These are phyloP conservation scores for Trichoderma atrobrunneum DNA, from an alignment of 2,329 filamentous ascomycete genomes.

Conservation along the genomic window DNA sequence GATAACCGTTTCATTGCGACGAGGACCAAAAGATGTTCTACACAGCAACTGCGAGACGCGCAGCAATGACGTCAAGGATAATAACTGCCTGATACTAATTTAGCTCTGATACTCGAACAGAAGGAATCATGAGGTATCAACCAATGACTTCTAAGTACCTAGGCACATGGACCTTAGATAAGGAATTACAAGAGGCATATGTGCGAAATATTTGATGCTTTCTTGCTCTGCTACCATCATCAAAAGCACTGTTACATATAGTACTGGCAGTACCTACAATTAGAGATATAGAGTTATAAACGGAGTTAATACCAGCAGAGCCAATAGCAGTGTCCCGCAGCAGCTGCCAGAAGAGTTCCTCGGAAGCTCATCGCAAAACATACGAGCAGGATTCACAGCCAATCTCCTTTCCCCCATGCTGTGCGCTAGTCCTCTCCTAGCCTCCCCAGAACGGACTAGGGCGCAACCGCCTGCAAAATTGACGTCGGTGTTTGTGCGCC, in stretches of 20 bases:
- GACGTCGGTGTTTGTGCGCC: slow-evolving; percentile 13
- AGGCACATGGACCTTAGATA: too few species aligned
- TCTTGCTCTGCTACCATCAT: neutral
- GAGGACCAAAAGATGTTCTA: neutral
- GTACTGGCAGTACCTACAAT: neutral
- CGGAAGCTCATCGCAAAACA: neutral
- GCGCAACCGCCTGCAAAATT: neutral
- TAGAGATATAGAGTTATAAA: neutral
- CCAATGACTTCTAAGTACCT: neutral
- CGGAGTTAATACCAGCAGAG: neutral
- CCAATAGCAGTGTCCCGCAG: neutral
- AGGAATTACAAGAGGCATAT: too few species aligned
- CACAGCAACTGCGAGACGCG: neutral
- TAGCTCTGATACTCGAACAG: neutral
- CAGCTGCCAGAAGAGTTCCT: neutral
- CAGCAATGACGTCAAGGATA: neutral
- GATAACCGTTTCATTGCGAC: neutral
- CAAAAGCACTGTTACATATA: neutral
- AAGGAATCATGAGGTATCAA: neutral
- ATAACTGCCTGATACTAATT: neutral
- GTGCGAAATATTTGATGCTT: neutral
- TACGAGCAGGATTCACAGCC: neutral
- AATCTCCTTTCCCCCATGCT: neutral
- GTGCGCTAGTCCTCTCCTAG: neutral
- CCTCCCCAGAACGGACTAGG: neutral